Evolutionary conservation across 1,139 yeast species (phyloP).

Genomic region (Kluyveromyces marxianus): DNA sequence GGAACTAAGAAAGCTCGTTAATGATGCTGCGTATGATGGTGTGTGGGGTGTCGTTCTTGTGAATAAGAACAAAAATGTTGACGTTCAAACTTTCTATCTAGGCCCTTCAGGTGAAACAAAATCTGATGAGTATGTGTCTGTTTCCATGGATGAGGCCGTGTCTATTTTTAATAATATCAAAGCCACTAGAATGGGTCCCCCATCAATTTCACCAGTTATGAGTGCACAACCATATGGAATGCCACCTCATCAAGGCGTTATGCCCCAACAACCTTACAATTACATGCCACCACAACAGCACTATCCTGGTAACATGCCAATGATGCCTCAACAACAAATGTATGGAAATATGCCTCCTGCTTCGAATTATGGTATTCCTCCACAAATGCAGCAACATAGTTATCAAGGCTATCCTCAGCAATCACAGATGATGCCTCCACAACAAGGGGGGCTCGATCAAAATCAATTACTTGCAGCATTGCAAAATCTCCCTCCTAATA

Average conservation of each 20-base stretch:
- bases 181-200: constrained; percentile 30
- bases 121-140: constrained; percentile 73
- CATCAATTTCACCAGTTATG: constrained; percentile 12
- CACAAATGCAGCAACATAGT: constrained; percentile 28
- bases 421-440: constrained; percentile 15
- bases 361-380: constrained; percentile 17
- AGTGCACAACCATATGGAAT: constrained; percentile 8
- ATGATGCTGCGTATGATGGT: constrained; percentile 79
- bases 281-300: constrained; percentile 15
- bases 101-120: constrained; percentile 61
- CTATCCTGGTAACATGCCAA: constrained; percentile 7
- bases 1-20: constrained; percentile 48
- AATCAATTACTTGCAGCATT: constrained; percentile 33
- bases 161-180: constrained; percentile 35
- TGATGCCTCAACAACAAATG: constrained; percentile 17
- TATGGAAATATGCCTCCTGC: constrained; percentile 16
- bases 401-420: constrained; percentile 13
- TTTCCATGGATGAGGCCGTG: constrained; percentile 59
- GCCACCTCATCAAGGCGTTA: constrained; percentile 8
- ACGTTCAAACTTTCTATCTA: constrained; percentile 66
- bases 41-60: constrained; percentile 64
- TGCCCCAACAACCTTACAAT: constrained; percentile 22
- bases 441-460: constrained; percentile 27
- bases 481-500: constrained; percentile 45
- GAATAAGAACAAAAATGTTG: constrained; percentile 48